Conservation (phyloP, 2,329 filamentous ascomycete genomes). For the Clarireedia paspali region DNA sequence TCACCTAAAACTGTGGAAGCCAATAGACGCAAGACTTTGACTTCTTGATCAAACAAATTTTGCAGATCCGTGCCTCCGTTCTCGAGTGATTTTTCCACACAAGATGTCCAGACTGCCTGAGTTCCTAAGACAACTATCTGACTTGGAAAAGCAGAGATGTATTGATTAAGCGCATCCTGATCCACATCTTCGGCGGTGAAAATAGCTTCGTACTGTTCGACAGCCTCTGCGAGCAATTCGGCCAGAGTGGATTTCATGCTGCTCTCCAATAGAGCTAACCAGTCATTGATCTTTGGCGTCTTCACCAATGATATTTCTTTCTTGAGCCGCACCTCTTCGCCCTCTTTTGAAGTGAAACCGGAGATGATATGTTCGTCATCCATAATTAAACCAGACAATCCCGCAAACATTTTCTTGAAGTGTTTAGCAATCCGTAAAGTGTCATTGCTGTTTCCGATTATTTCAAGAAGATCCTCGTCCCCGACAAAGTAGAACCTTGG, state of each 20-base stretch:
- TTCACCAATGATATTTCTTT: constrained; percentile 88
- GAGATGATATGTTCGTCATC: constrained; percentile 85
- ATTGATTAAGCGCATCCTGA: constrained; percentile 62
- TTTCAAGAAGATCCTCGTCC: constrained; percentile 95
- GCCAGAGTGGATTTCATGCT: constrained; percentile 94
- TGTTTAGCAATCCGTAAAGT: constrained; percentile 95
- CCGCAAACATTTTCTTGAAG: constrained; percentile 99
- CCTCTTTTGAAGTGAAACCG: constrained; percentile 92
- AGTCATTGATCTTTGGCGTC: constrained; percentile 96
- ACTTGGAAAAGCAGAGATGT: constrained; percentile 77
- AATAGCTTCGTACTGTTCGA: constrained; percentile 72
- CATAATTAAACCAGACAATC: constrained; percentile 81
- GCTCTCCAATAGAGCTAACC: constrained; percentile 85
- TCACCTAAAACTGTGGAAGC: constrained; percentile 87
- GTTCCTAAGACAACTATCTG: constrained; percentile 94
- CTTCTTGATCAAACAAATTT: constrained; percentile 70
- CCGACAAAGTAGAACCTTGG: constrained; percentile 99
- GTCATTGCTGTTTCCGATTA: constrained; percentile 99
- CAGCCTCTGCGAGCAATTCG: constrained; percentile 79
- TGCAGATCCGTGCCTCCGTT: constrained; percentile 64
- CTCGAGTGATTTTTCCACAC: constrained; percentile 70
- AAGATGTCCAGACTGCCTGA: constrained; percentile 87
- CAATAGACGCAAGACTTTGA: constrained; percentile 76
- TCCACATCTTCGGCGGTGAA: constrained; percentile 68
- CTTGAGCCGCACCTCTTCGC: constrained; percentile 78